A percentile compares a stretch with the other conserved stretches of the same genome.
Evolutionary conservation across 345 rosid species (phyloP).

Genomic region (Heritiera littoralis): DNA sequence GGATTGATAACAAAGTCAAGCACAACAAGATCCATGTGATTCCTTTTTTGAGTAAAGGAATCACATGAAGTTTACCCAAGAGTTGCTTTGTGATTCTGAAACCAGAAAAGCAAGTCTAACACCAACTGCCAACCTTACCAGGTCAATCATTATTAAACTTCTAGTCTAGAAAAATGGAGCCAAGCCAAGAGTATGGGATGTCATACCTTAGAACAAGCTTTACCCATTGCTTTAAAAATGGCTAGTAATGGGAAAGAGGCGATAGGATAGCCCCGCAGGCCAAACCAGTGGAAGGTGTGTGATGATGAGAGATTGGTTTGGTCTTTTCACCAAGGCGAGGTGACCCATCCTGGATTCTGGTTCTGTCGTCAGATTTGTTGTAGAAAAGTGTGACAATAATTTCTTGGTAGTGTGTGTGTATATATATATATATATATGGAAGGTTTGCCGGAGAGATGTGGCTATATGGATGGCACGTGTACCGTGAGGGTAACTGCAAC

Average conservation of each 20-base stretch:
- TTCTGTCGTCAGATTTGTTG: not conserved
- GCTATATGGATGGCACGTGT: not conserved
- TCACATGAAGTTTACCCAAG: conserved; percentile 10
- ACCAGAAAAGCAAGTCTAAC: not conserved
- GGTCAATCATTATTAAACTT: not conserved
- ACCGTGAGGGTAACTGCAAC: not conserved
- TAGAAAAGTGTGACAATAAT: not conserved
- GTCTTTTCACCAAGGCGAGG: not conserved
- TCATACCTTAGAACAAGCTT: not conserved
- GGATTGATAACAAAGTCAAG: conserved; percentile 9
- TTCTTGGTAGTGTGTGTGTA: not conserved
- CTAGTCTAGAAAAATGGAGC: not conserved
- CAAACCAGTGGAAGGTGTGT: not conserved
- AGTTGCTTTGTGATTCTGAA: not conserved
- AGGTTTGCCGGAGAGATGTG: not conserved
- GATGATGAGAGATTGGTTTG: not conserved
- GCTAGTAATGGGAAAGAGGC: not conserved
- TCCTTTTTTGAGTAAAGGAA: not conserved
- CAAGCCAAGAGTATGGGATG: not conserved
- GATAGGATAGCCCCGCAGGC: not conserved
- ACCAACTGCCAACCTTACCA: conserved; percentile 11
- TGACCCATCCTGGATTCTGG: not conserved
- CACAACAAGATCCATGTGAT: conserved; percentile 9
- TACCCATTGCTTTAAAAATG: not conserved
- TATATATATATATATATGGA: not conserved